Evolutionary conservation across 306 rosid genomes (phyloP).

Genomic region (Cyamopsis tetragonoloba): DNA sequence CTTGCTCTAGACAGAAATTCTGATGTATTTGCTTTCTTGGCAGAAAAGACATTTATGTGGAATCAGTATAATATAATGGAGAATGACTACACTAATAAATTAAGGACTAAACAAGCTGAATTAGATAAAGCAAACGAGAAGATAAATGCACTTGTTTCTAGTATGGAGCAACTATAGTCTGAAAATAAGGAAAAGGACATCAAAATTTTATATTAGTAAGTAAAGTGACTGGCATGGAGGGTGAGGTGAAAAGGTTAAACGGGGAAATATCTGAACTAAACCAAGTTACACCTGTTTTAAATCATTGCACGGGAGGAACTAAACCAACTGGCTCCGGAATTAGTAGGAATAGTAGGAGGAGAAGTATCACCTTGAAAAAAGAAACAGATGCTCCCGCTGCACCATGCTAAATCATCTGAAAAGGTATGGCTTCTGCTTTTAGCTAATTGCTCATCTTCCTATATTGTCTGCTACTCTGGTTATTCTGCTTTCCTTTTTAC

Average conservation of each 20-base stretch:
- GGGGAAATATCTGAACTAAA: slow-evolving; percentile 45
- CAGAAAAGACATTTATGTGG: slow-evolving; percentile 84
- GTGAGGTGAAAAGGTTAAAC: slow-evolving; percentile 52
- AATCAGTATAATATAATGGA: slow-evolving; percentile 75
- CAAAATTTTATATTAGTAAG: slow-evolving; percentile 42
- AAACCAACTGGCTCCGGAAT: slow-evolving; percentile 24
- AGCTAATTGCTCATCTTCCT: slow-evolving; percentile 9
- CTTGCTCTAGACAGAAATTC: slow-evolving; percentile 50
- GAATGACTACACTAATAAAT: slow-evolving; percentile 40
- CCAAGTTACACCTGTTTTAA: slow-evolving; percentile 50
- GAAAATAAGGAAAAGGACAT: slow-evolving; percentile 55
- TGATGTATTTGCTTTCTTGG: slow-evolving; percentile 56
- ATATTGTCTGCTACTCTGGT: neutral
- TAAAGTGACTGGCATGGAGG: slow-evolving; percentile 46
- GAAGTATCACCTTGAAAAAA: slow-evolving; percentile 36
- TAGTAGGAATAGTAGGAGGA: slow-evolving; percentile 27
- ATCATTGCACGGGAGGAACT: slow-evolving; percentile 35
- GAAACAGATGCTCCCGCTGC: slow-evolving; percentile 22
- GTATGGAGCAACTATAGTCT: slow-evolving; percentile 60
- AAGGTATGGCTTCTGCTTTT: slow-evolving; percentile 40
- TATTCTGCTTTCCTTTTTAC: no score
- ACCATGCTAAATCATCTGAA: no score
- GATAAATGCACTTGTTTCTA: slow-evolving; percentile 45
- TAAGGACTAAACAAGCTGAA: slow-evolving; percentile 50
- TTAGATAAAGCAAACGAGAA: slow-evolving; percentile 48